Conservation (phyloP, 2,329 filamentous ascomycete species). For the Cercospora citrullina region DNA sequence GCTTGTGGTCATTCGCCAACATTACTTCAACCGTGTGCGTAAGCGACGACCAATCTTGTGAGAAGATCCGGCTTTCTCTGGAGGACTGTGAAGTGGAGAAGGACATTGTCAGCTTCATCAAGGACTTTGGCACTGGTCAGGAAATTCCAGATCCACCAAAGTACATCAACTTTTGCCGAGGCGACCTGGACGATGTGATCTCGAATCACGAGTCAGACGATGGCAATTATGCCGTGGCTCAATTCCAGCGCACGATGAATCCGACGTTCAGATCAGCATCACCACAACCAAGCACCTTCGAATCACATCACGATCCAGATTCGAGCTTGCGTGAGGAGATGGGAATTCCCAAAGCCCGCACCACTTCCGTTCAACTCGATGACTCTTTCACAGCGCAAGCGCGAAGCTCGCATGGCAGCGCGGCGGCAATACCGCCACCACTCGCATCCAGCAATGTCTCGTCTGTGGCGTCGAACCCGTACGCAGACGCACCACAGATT, state of each 20-base stretch:
- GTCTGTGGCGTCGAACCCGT: conserved; percentile 28
- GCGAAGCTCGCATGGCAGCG: conserved; percentile 35
- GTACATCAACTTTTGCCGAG: conserved; percentile 98
- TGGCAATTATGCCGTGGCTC: conserved; percentile 87
- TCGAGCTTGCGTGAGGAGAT: conserved; percentile 70
- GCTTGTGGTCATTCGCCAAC: conserved; percentile 96
- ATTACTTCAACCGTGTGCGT: conserved; percentile 96
- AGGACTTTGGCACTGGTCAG: conserved; percentile 84
- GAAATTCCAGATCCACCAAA: conserved; percentile 96
- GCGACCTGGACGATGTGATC: conserved; percentile 74
- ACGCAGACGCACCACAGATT: conserved; percentile 63
- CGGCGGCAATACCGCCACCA: conserved; percentile 24
- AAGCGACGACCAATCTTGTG: conserved; percentile 90
- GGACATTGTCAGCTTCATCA: conserved; percentile 87
- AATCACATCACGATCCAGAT: conserved; percentile 87
- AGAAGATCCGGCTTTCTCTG: conserved; percentile 89
- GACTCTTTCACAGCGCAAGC: conserved; percentile 34
- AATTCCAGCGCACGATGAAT: conserved; percentile 93
- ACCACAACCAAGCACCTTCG: conserved; percentile 87
- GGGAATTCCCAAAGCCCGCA: conserved; percentile 51
- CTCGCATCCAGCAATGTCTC: conserved; percentile 30
- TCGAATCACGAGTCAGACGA: conserved; percentile 80
- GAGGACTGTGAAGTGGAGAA: conserved; percentile 97
- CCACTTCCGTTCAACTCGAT: conserved; percentile 35
- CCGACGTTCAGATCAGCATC: conserved; percentile 94